Evolutionary conservation across 1,284 basidiomycete species (phyloP).

Genomic region (Dichomitus squalens): DNA sequence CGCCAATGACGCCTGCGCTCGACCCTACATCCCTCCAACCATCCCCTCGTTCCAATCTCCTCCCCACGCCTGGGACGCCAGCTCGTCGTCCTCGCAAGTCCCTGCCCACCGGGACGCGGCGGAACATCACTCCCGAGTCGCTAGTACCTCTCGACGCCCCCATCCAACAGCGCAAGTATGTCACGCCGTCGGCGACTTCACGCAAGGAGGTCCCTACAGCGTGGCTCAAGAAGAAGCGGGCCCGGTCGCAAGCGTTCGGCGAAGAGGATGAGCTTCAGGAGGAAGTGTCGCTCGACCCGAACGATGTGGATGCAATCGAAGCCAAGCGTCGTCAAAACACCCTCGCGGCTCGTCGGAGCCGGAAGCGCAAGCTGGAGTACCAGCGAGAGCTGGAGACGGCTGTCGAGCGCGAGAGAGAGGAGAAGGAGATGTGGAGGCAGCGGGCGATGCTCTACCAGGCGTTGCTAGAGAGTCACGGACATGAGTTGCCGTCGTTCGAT

Average conservation of each 20-base stretch:
- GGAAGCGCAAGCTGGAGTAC: conserved; percentile 78
- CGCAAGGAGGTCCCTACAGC: conserved; percentile 52
- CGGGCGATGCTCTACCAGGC: conserved; percentile 50
- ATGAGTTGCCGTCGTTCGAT: conserved; percentile 44
- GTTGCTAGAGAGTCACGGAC: conserved; percentile 48
- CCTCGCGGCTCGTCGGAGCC: conserved; percentile 72
- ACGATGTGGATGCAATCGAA: conserved; percentile 69
- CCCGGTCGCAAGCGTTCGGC: conserved; percentile 50
- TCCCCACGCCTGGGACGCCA: conserved; percentile 32
- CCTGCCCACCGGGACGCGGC: conserved; percentile 46
- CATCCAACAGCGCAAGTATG: conserved; percentile 49
- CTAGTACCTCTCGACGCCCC: conserved; percentile 49
- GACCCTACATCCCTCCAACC: conserved; percentile 42
- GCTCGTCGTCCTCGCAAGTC: conserved; percentile 43
- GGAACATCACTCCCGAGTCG: conserved; percentile 45
- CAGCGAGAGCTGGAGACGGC: conserved; percentile 61
- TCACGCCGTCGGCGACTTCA: conserved; percentile 48
- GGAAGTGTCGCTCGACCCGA: conserved; percentile 39
- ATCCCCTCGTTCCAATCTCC: conserved; percentile 34
- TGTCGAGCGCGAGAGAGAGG: conserved; percentile 48
- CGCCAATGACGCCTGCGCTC: conserved; percentile 46
- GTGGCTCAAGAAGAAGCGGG: conserved; percentile 56
- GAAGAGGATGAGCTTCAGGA: conserved; percentile 58
- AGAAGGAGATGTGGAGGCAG: conserved; percentile 60
- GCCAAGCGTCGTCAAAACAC: conserved; percentile 82